Percentiles rank a stretch among this genome's conserved stretches.
phyloP scores from a whole-genome alignment of 2,329 filamentous ascomycete genomes.

The Talaromyces marneffei region DNA sequence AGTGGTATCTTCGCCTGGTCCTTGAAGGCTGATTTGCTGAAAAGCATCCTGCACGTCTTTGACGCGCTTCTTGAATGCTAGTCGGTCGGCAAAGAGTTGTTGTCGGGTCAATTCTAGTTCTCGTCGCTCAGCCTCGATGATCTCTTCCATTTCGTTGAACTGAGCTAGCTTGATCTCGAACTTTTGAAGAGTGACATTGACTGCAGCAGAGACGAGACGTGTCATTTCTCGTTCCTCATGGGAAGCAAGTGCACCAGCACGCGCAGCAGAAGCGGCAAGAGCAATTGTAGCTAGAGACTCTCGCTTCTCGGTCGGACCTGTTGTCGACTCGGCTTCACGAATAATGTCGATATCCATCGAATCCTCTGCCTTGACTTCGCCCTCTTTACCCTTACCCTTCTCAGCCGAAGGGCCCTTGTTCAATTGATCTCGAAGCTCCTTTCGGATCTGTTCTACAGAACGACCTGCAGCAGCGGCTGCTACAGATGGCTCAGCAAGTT shows the following conservation, averaged over 20 bases:
- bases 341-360: slow-evolving; percentile 53
- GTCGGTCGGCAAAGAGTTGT: slow-evolving; percentile 85
- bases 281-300: slow-evolving; percentile 63
- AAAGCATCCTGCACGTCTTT: slow-evolving; percentile 73
- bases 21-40: slow-evolving; percentile 38
- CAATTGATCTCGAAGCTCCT: slow-evolving; percentile 70
- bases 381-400: slow-evolving; percentile 48
- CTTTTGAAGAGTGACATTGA: slow-evolving; percentile 92
- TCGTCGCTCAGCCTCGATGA: slow-evolving; percentile 83
- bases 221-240: slow-evolving; percentile 97
- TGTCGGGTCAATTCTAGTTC: slow-evolving; percentile 89
- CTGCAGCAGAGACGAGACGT: slow-evolving; percentile 80
- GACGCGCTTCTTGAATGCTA: slow-evolving; percentile 83
- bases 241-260: slow-evolving; percentile 80
- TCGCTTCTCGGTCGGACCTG: slow-evolving; percentile 43
- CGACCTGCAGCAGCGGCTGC: slow-evolving; percentile 86
- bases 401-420: slow-evolving; percentile 51
- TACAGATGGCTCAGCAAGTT: slow-evolving; percentile 81
- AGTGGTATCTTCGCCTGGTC: slow-evolving; percentile 37
- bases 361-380: slow-evolving; percentile 49
- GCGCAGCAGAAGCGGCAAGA: slow-evolving; percentile 77
- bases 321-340: slow-evolving; percentile 34
- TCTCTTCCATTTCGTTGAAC: slow-evolving; percentile 91
- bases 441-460: slow-evolving; percentile 79
- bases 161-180: slow-evolving; percentile 93